A percentile compares a stretch with the other conserved stretches of the same genome.
phyloP scores from a whole-genome alignment of 805 yeast species.

The Teunomyces kruisii region DNA sequence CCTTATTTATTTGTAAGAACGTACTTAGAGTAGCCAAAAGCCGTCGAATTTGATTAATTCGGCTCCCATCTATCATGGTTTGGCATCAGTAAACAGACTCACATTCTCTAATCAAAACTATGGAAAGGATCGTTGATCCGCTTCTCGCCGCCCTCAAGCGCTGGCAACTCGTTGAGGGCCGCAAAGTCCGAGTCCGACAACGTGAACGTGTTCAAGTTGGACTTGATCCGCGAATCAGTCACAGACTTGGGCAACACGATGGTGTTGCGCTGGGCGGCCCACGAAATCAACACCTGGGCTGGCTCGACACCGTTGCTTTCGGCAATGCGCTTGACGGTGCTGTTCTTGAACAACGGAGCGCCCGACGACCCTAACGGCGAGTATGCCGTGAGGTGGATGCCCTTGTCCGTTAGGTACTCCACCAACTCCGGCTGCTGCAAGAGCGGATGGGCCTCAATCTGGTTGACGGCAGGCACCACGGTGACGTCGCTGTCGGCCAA shows the following conservation, averaged over 20 bases:
- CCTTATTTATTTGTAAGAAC: no score
- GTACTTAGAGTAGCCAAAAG: no score
- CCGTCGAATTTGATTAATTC: no score
- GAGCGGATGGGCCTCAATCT: slow-evolving; percentile 37
- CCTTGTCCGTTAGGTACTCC: slow-evolving; percentile 11
- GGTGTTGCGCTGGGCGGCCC: slow-evolving; percentile 40
- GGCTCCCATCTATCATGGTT: no score
- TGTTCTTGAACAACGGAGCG: slow-evolving; percentile 37
- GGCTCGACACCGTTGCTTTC: slow-evolving; percentile 30
- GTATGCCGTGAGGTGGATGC: slow-evolving; percentile 26
- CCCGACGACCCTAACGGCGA: slow-evolving; percentile 36
- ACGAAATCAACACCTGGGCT: slow-evolving; percentile 36
- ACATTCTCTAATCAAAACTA: not conserved
- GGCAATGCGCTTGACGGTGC: slow-evolving; percentile 27
- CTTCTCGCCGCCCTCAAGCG: slow-evolving; percentile 1
- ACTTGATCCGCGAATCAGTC: slow-evolving; percentile 26
- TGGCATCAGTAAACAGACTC: no score
- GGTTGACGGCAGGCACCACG: slow-evolving; percentile 31
- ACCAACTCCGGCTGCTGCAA: slow-evolving; percentile 26
- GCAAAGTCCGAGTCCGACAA: slow-evolving; percentile 38
- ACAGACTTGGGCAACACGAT: slow-evolving; percentile 42
- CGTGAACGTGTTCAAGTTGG: slow-evolving; percentile 34
- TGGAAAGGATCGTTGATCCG: not conserved
- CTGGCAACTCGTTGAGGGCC: slow-evolving; percentile 7
- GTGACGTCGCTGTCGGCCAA: slow-evolving; percentile 20